Evolutionary conservation across 352 stramenopile genomes (phyloP), one percentile per base, ranked within the genome.

Genomic region (Phytophthora rubi): DNA sequence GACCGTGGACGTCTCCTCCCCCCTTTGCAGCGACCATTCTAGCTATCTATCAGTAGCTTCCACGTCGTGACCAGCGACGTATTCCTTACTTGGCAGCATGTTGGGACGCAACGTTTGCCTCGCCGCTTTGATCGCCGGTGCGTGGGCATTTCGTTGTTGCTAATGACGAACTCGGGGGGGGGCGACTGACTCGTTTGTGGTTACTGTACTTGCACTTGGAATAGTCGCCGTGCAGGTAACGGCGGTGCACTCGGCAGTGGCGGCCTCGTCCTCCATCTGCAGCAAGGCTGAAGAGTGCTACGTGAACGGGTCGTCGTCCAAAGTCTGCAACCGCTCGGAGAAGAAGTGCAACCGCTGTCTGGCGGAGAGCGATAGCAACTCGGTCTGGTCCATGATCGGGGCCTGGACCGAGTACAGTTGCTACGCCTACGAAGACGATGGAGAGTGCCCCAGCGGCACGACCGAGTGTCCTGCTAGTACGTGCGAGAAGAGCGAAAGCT

Each of bases 271-370:
- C 42, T 71, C 65, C 4, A 70, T 85, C n/a, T 86, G 78, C 49
- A 68, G 8, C 33, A 70, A 70, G 35, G 76, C 62, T 0, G 59
- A 81, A 23, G 75, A 79, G 49, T 89, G 81, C 70, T 84, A 83
- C 51, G 71, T 85, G 62, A 72, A 86, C 33, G 79, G 77, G 21
- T 75, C 56, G 30, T 70, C 68, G n/a, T 72, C 68, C 8, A 86
- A 81, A 58, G 69, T 80, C 13, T 90, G 82, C 65, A 59, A 88
- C 66, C 78, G 77, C 18, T 74, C 67, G 6, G 67, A 74, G 47
- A 73, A 73, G 45, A 78, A 70, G 37, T 90, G 82, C 58, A 75
- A 82, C n/a, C 77, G 65, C 33, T 90, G 82, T 37, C 21, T 90
- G 23, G 62, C 32, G 23, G 61, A 79, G 56, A 69, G 65, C 33